These are phyloP conservation scores for Parietichytrium sp. DNA, from an alignment of 108 stramenopile genomes.

Conservation along the genomic window DNA sequence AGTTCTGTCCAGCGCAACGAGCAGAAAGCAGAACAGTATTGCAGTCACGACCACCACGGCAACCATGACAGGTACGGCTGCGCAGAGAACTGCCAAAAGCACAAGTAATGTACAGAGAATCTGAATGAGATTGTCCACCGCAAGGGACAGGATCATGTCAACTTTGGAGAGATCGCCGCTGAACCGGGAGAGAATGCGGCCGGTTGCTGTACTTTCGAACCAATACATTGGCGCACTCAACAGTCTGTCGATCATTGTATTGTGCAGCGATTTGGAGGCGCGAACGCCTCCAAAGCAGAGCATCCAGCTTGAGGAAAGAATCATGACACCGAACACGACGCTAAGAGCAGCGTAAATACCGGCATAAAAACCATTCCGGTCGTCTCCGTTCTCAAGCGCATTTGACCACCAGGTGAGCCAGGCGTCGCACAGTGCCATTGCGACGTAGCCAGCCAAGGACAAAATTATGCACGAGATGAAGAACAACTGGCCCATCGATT, in stretches of 20 bases:
- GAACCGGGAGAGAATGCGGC: constrained; percentile 78
- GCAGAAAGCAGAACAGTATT: constrained; percentile 69
- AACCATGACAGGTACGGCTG: constrained; percentile 63
- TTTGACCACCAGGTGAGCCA: constrained; percentile 38
- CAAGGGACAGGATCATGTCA: constrained; percentile 35
- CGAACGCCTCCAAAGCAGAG: constrained; percentile 45
- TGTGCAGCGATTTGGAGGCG: constrained; percentile 72
- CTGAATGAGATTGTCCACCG: constrained; percentile 75
- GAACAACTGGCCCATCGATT: background rate
- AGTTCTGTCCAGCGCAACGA: constrained; percentile 54
- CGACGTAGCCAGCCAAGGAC: constrained; percentile 40
- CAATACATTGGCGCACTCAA: constrained; percentile 78
- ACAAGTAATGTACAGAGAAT: constrained; percentile 58
- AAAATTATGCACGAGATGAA: background rate
- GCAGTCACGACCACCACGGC: constrained; percentile 70
- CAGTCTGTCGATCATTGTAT: constrained; percentile 72
- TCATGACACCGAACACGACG: constrained; percentile 40
- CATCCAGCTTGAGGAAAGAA: background rate
- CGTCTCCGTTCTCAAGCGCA: background rate
- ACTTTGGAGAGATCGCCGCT: background rate
- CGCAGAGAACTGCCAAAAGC: constrained; percentile 67
- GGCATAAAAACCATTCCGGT: background rate
- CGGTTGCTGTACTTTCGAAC: constrained; percentile 87
- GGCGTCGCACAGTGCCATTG: constrained; percentile 41
- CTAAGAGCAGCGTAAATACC: background rate